A percentile compares a stretch with the other conserved stretches of the same genome.
phyloP scores from a whole-genome alignment of 2,329 filamentous ascomycete genomes.

The Didymella sp. region DNA sequence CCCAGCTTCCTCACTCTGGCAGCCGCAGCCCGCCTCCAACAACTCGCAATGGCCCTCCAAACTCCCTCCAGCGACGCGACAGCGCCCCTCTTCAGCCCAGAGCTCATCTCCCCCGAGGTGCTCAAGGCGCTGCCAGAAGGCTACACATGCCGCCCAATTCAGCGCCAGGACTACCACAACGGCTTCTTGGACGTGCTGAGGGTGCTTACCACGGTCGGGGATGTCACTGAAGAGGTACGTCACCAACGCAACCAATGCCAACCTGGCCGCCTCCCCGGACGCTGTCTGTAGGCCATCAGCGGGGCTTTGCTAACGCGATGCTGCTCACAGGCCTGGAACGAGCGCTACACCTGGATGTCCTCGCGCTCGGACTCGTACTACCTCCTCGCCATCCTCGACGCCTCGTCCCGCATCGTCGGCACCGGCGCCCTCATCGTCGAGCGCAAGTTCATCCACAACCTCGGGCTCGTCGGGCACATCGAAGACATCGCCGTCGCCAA shows the following conservation, averaged over 20 bases:
- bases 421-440: conserved; percentile 91
- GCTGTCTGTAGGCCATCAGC: too few relatives aligned
- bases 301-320: not conserved
- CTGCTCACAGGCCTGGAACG: conserved; percentile 62
- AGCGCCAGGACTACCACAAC: conserved; percentile 75
- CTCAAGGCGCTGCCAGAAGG: conserved; percentile 74
- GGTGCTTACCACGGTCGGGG: conserved; percentile 91
- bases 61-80: conserved; percentile 36
- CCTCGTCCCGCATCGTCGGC: conserved; percentile 75
- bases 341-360: conserved; percentile 83
- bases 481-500: conserved; percentile 96
- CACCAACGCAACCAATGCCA: too few relatives aligned
- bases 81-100: conserved; percentile 73
- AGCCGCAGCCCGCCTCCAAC: conserved; percentile 6
- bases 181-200: conserved; percentile 92
- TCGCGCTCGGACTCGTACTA: conserved; percentile 80
- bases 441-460: conserved; percentile 87
- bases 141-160: conserved; percentile 83
- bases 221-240: conserved; percentile 71
- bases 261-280: too few relatives aligned
- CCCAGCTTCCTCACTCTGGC: not conserved
- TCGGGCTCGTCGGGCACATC: conserved; percentile 90
- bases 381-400: conserved; percentile 84
- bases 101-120: conserved; percentile 80
- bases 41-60: conserved; percentile 11